A percentile compares a stretch with the other conserved stretches of the same genome.
Conservation (phyloP, 495 filamentous ascomycete genomes). For the Hypomontagnella submonticulosa region DNA sequence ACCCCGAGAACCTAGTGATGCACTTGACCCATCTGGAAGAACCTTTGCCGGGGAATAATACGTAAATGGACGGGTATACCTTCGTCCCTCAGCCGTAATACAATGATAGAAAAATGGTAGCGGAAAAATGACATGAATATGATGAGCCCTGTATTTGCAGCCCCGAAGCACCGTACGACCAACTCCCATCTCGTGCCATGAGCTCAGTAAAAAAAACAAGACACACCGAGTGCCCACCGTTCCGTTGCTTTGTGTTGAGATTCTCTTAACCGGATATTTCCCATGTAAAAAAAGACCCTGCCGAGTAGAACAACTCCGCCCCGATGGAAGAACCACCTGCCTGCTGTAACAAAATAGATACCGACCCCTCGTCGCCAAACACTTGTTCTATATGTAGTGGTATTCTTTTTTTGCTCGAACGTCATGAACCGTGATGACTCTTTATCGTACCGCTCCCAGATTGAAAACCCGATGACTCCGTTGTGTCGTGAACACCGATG, state of each 20-base stretch:
- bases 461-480: conserved; percentile 51
- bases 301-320: conserved; percentile 49
- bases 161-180: conserved; percentile 47
- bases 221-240: conserved; percentile 45
- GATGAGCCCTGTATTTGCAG: conserved; percentile 52
- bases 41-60: conserved; percentile 42
- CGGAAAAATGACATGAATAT: conserved; percentile 44
- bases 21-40: conserved; percentile 32
- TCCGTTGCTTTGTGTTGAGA: conserved; percentile 47
- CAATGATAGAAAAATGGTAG: conserved; percentile 35
- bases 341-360: conserved; percentile 47
- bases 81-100: conserved; percentile 39
- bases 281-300: conserved; percentile 43
- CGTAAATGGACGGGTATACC: conserved; percentile 41
- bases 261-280: conserved; percentile 50
- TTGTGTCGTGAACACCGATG: conserved; percentile 53
- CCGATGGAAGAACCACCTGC: conserved; percentile 47
- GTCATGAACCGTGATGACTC: conserved; percentile 53
- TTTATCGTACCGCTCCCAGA: conserved; percentile 52
- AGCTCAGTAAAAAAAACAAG: conserved; percentile 46
- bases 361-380: conserved; percentile 50
- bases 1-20: conserved; percentile 33
- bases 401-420: conserved; percentile 49
- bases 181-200: conserved; percentile 51
- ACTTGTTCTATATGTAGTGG: conserved; percentile 51